Conservation (phyloP, 2,329 filamentous ascomycete species). For the Colletotrichum sansevieriae region DNA sequence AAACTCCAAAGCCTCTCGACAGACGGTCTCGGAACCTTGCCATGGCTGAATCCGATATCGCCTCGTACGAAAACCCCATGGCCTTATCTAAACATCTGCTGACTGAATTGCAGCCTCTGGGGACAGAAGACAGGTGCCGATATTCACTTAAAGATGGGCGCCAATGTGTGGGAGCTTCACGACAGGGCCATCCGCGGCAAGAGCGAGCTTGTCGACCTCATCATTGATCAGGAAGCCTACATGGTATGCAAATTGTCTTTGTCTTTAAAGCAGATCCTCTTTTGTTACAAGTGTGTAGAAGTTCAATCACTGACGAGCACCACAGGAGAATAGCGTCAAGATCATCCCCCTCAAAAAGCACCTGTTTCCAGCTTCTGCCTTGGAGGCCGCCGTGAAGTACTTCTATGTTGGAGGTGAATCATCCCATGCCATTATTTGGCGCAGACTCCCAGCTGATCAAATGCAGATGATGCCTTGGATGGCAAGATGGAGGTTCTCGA, state of each 20-base stretch:
- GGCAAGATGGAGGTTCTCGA: conserved; percentile 7
- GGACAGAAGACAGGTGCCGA: conserved; percentile 3
- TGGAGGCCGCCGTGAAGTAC: conserved; percentile 13
- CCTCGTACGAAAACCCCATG: not conserved
- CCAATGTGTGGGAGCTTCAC: conserved; percentile 14
- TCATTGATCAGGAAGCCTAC: conserved; percentile 4
- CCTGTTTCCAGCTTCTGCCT: not conserved
- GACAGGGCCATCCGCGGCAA: conserved; percentile 18
- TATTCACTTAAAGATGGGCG: conserved; percentile 10
- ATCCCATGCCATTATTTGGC: accelerated
- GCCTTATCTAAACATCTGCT: not conserved
- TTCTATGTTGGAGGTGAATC: conserved; percentile 19
- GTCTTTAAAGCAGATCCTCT: not conserved
- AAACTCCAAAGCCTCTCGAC: too few relatives aligned
- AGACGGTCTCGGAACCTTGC: not conserved
- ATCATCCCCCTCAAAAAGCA: conserved; percentile 21
- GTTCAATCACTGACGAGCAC: not conserved
- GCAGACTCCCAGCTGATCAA: not conserved
- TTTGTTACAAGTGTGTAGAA: too few relatives aligned
- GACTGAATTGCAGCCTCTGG: conserved; percentile 6
- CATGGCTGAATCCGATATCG: not conserved
- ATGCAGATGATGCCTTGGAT: not conserved
- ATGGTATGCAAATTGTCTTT: not conserved
- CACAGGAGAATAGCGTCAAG: conserved; percentile 4
- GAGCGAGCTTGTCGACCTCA: conserved; percentile 4